Base-by-base conservation (phyloP, 768 basidiomycete species). In the Boletus subparvulus region DNA sequence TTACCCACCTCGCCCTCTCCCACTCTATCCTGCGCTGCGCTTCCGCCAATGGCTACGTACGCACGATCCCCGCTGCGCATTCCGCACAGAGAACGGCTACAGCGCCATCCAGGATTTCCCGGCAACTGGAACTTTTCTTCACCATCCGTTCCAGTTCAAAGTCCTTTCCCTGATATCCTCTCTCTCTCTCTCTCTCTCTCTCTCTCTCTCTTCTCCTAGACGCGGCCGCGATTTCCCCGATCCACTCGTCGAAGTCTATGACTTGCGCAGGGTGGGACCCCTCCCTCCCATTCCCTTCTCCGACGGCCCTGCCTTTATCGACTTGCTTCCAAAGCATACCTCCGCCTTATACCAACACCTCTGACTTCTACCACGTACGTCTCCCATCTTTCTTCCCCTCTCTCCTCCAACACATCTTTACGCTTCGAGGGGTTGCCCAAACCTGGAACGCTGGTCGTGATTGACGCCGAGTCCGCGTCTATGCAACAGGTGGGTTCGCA, bases 381-480 rank as follows among this genome's bases (percentile, higher is more conserved):
- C 39, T 26, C 40, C 17, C 21, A 8, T 43, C 17, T 17, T 7
- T 7, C 3, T 0, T 30, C 8, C 12, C 17, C 3, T 39, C 50
- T 42, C 21, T 35, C 26, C 49, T 21, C 21, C 21, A 21, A 21
- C 21, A 21, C 21, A 21, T 21, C 21, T 32, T 75, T 98, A 30
- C 73, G 75, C 16, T 75, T 76, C 19, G 83, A 86, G 16, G 97
- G 98, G 71, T 72, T 97, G 10, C 96, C 96, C 0, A 81, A 74
- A 54, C 86, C 88, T 6, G 97, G 94, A 12, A 95, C 89, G 6
- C 74, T 96, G 41, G 87, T 99, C 37, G 87, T 96, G 3, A 98
- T 99, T 59, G 97, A 99, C 65, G 95, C 96, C 2, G 96, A 99
- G 67, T 99, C 98, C 67, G 96, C 98, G 24, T 90, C 87, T 6